Conservation (phyloP, 2,329 filamentous ascomycete genomes). For the Annulohypoxylon truncatum region DNA sequence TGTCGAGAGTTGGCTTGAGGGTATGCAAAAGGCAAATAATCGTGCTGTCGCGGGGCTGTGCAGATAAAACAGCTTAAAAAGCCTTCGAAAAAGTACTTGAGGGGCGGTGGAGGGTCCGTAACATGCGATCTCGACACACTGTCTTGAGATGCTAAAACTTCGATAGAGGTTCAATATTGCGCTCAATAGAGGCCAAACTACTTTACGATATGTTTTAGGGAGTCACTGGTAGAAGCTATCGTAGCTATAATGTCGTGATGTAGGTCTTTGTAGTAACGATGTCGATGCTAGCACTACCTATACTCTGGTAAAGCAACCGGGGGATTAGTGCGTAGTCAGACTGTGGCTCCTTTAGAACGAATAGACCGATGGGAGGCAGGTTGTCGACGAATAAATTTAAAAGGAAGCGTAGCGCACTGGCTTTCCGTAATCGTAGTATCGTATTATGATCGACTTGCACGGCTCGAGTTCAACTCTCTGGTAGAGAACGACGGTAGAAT, state of each 20-base stretch:
- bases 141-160: slow-evolving; percentile 53
- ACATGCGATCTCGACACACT: slow-evolving; percentile 41
- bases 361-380: slow-evolving; percentile 13
- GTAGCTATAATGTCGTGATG: slow-evolving; percentile 16
- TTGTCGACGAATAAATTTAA: slow-evolving; percentile 22
- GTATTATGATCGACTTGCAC: slow-evolving; percentile 36
- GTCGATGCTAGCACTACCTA: background rate
- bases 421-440: slow-evolving; percentile 24
- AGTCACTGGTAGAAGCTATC: background rate
- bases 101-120: slow-evolving; percentile 52
- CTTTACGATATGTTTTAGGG: background rate
- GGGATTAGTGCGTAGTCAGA: slow-evolving; percentile 10
- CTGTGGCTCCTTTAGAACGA: slow-evolving; percentile 17
- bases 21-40: slow-evolving; percentile 12
- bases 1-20: background rate
- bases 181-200: slow-evolving; percentile 3
- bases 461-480: slow-evolving; percentile 45
- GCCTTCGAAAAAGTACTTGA: slow-evolving; percentile 48
- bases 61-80: slow-evolving; percentile 54
- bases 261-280: slow-evolving; percentile 4
- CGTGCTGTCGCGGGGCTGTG: slow-evolving; percentile 38
- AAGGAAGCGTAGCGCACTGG: slow-evolving; percentile 5
- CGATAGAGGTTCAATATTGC: slow-evolving; percentile 43
- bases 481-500: slow-evolving; percentile 52
- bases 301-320: slow-evolving; percentile 6